Percentiles rank a stretch among this genome's conserved stretches.
phyloP scores from a whole-genome alignment of 495 filamentous ascomycete species.

The Podospora sp. region DNA sequence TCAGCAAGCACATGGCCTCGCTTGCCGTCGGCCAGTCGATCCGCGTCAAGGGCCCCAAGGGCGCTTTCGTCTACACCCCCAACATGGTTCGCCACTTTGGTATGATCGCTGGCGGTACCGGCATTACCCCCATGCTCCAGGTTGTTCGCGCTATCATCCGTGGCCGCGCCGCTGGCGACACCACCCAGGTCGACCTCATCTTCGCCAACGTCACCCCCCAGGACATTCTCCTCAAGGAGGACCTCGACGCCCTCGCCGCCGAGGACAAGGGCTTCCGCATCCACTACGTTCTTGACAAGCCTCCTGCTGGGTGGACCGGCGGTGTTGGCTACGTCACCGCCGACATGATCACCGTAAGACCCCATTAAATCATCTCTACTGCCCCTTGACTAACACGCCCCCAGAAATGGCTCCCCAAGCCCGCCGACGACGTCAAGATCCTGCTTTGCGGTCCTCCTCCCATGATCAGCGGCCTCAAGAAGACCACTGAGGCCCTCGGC shows the following conservation, averaged over 20 bases:
- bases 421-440: slow-evolving; percentile 87
- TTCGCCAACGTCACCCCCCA: slow-evolving; percentile 94
- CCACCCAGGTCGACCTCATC: slow-evolving; percentile 86
- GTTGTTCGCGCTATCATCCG: slow-evolving; percentile 87
- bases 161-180: slow-evolving; percentile 76
- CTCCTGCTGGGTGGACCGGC: slow-evolving; percentile 84
- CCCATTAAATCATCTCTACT: slow-evolving; percentile 19
- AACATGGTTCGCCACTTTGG: slow-evolving; percentile 94
- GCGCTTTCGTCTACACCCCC: slow-evolving; percentile 92
- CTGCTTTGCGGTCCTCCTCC: slow-evolving; percentile 95
- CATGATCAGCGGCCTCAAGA: slow-evolving; percentile 98
- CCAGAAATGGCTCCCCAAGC: slow-evolving; percentile 75
- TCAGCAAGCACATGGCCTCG: slow-evolving; percentile 83
- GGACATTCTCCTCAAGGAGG: slow-evolving; percentile 90
- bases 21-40: slow-evolving; percentile 84
- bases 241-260: slow-evolving; percentile 75
- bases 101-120: slow-evolving; percentile 97
- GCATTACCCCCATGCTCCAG: slow-evolving; percentile 98
- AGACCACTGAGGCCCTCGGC: slow-evolving; percentile 83
- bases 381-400: slow-evolving; percentile 15
- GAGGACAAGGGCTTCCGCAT: slow-evolving; percentile 81
- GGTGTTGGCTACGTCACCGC: slow-evolving; percentile 91
- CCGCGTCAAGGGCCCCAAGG: slow-evolving; percentile 90
- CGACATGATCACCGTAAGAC: slow-evolving; percentile 88
- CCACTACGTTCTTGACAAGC: slow-evolving; percentile 95